Conservation (phyloP, 2,329 filamentous ascomycete genomes). For the Xylaria multiplex region DNA sequence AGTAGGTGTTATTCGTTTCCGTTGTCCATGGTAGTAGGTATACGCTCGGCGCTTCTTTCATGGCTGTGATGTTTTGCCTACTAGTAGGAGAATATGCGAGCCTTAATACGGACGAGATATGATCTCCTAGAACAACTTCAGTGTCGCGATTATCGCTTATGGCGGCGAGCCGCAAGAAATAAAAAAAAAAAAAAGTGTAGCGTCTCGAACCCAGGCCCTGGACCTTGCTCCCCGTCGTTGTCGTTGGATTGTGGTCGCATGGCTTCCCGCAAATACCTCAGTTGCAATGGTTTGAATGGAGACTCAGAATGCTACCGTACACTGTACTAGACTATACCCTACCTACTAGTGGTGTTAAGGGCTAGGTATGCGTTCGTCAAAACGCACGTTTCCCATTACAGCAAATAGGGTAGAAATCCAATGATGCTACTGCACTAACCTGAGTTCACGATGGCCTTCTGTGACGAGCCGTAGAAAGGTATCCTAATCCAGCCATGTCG, state of each 20-base stretch:
- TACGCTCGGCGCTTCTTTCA: neutral
- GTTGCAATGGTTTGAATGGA: constrained; percentile 32
- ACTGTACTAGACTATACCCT: constrained; percentile 23
- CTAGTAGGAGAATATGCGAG: neutral
- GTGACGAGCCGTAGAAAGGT: neutral
- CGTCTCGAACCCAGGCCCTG: constrained; percentile 27
- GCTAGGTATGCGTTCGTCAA: constrained; percentile 13
- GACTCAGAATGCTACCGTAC: constrained; percentile 28
- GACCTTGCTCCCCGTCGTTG: constrained; percentile 30
- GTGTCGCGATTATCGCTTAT: constrained; percentile 25
- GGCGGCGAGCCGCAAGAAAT: constrained; percentile 28
- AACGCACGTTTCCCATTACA: constrained; percentile 22
- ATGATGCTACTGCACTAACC: constrained; percentile 6
- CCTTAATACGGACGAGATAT: neutral
- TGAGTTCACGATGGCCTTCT: constrained; percentile 1
- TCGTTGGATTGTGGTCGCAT: constrained; percentile 19
- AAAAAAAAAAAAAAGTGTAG: constrained; percentile 14
- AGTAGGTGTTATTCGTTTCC: neutral
- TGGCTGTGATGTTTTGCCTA: neutral
- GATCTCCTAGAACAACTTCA: neutral
- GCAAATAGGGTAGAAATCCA: constrained; percentile 14
- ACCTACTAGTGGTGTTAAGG: neutral
- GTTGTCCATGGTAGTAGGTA: neutral
- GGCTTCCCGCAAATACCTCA: constrained; percentile 37
- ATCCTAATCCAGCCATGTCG: constrained; percentile 22